phyloP scores from a whole-genome alignment of 441 rosid species.

The Rhodomyrtus psidioides region DNA sequence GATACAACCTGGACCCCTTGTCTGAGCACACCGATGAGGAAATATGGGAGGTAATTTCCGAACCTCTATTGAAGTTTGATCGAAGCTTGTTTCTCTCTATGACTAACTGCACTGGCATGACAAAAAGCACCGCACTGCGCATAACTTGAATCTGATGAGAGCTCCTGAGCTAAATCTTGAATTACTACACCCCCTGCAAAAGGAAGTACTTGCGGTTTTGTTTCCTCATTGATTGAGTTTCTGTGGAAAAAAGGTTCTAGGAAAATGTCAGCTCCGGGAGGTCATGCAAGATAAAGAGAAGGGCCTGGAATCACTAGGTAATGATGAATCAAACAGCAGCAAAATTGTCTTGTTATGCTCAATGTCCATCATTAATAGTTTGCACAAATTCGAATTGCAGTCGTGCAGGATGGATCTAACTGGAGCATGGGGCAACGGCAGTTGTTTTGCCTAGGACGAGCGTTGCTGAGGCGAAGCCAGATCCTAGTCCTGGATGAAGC shows the following conservation, averaged over 20 bases:
- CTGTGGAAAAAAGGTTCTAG: not conserved
- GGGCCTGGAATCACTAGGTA: conserved; percentile 4
- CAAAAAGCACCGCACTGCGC: accelerated
- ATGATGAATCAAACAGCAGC: no score
- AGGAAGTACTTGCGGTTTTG: not conserved
- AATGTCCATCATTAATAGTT: no score
- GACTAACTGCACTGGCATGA: not conserved
- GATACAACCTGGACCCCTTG: conserved; percentile 11
- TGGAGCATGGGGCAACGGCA: no score
- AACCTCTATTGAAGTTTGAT: not conserved
- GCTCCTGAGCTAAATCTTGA: not conserved
- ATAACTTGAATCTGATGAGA: not conserved
- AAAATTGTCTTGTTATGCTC: no score
- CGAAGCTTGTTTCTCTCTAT: not conserved
- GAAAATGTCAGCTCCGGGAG: conserved; percentile 11
- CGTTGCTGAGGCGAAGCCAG: not conserved
- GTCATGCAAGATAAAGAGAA: not conserved
- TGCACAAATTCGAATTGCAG: no score
- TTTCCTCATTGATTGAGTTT: not conserved
- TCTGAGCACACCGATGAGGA: not conserved
- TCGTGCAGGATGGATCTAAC: no score
- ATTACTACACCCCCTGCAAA: not conserved
- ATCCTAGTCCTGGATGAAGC: conserved; percentile 10
- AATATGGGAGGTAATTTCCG: conserved; percentile 6
- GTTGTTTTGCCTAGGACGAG: conserved; percentile 10